Conservation (phyloP, 2,329 filamentous ascomycete genomes). For the Aspergillus melleus region DNA sequence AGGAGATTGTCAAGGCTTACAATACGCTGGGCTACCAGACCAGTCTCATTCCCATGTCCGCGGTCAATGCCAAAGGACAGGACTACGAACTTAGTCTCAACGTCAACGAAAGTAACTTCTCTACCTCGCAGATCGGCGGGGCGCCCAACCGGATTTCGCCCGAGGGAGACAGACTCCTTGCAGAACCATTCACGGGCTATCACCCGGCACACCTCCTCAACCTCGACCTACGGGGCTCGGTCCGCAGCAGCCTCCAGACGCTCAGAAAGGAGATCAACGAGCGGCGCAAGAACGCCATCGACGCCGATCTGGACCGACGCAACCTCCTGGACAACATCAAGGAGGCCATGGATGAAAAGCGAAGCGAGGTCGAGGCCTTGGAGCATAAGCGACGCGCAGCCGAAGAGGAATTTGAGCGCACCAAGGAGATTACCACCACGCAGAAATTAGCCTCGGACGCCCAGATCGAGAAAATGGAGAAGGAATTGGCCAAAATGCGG, state of each 20-base stretch:
- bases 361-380: slow-evolving; percentile 85
- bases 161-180: slow-evolving; percentile 74
- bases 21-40: slow-evolving; percentile 95
- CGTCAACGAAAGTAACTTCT: slow-evolving; percentile 80
- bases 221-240: slow-evolving; percentile 77
- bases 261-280: slow-evolving; percentile 93
- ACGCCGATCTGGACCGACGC: slow-evolving; percentile 91
- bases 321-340: slow-evolving; percentile 92
- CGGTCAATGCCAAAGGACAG: slow-evolving; percentile 78
- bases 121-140: slow-evolving; percentile 57
- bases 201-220: slow-evolving; percentile 86
- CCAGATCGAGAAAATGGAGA: slow-evolving; percentile 98
- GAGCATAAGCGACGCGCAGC: slow-evolving; percentile 85
- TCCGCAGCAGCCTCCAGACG: slow-evolving; percentile 74
- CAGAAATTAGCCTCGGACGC: slow-evolving; percentile 87
- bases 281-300: slow-evolving; percentile 75
- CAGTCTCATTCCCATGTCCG: slow-evolving; percentile 80
- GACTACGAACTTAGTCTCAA: slow-evolving; percentile 83
- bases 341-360: slow-evolving; percentile 95
- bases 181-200: slow-evolving; percentile 81
- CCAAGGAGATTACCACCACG: slow-evolving; percentile 81
- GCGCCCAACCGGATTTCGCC: slow-evolving; percentile 49
- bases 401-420: slow-evolving; percentile 91
- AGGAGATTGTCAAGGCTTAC: slow-evolving; percentile 84
- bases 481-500: slow-evolving; percentile 92